These are phyloP conservation scores for Xerocomus brunneocitrinus DNA, from an alignment of 768 basidiomycete genomes.

Conservation along the genomic window DNA sequence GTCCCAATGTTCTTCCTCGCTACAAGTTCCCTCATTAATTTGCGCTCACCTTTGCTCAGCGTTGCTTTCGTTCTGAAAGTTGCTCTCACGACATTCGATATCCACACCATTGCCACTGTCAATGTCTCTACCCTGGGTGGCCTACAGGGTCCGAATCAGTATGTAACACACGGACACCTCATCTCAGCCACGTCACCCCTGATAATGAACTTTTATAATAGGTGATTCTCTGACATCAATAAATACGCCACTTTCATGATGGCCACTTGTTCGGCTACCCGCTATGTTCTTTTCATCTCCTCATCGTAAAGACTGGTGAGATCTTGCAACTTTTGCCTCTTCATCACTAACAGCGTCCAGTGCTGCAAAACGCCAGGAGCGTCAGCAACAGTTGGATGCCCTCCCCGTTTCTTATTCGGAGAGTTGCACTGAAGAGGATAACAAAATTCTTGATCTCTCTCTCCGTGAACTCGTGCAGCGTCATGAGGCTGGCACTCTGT, in stretches of 20 bases:
- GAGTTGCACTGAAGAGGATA: constrained; percentile 33
- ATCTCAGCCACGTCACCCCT: background rate
- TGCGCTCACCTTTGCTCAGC: background rate
- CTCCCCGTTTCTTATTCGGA: constrained; percentile 29
- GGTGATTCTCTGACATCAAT: background rate
- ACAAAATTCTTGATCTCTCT: constrained; percentile 34
- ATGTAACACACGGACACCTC: background rate
- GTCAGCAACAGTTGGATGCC: constrained; percentile 24
- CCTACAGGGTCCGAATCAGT: background rate
- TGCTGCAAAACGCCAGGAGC: constrained; percentile 32
- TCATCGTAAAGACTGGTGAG: constrained; percentile 31
- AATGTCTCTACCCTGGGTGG: background rate
- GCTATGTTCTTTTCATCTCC: constrained; percentile 25
- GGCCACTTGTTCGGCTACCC: background rate
- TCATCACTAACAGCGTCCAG: constrained; percentile 15
- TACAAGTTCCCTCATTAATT: background rate
- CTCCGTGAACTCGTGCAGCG: constrained; percentile 34
- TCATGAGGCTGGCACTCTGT: constrained; percentile 25
- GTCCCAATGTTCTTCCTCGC: background rate
- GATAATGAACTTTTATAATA: background rate
- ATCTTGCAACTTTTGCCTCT: background rate
- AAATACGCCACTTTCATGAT: background rate
- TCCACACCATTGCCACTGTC: background rate
- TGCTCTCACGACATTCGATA: background rate
- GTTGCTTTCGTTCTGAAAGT: background rate